Evolutionary conservation across 2,329 filamentous ascomycete species (phyloP), one percentile per base, ranked within the genome.

Genomic region (Dactylellina drechsleri): DNA sequence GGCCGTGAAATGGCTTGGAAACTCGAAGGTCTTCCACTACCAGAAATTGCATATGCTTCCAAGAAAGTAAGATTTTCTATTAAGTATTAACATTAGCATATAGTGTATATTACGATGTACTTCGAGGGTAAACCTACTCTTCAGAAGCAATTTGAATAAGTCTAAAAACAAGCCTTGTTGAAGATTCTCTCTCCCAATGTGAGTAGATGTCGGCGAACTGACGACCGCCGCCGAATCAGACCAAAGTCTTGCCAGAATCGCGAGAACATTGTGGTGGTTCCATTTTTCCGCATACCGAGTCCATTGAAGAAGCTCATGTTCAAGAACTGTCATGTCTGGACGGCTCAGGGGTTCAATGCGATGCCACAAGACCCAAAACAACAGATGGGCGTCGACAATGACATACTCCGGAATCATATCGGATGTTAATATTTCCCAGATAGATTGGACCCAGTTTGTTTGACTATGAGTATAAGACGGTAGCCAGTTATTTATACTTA

Each of bases 391-490:
- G 49, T 73, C 68, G 13, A 73, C 36, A 36, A 73, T 60, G 15
- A 73, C 68, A 60, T 73, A 73, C 58, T 73, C 68, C 28, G 68
- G 68, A n/a, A 73, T 73, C 54, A 66, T 73, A 23, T 73, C 68
- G 2, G 68, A 73, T 7, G 54, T 57, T 36, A 73, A 56, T 26
- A 73, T 57, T 41, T 73, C 68, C 68, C 68, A 73, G 26, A 73
- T 66, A 43, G 68, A 73, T 13, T 73, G 68, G n/a, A 73, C 68
- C 68, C 68, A 73, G 68, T 73, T 73, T 7, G 68, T 73, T 41
- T 73, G 68, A 40, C 68, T 73, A 60, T 73, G 61, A 0, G 68
- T 66, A 60, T 56, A 73, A 8, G 68, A 73, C 60, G 68, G 68
- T 2, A 73, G 56, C 40, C 64, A 73, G 41, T 56, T 66, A 53